A percentile compares a stretch with the other conserved stretches of the same genome.
phyloP scores from a whole-genome alignment of 345 rosid species.

The Iberis pinnata region DNA sequence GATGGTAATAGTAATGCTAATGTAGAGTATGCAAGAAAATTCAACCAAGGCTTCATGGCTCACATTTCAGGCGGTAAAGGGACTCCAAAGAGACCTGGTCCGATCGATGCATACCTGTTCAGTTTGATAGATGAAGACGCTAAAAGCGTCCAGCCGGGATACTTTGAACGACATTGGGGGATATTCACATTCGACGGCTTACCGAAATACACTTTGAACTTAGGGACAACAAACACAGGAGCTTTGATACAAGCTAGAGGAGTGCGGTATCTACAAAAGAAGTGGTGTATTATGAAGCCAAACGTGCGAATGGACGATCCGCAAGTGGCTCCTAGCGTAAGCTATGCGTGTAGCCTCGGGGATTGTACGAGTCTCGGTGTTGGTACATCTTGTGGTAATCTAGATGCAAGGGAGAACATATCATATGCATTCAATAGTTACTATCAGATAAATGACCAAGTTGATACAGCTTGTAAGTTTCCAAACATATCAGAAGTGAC shows the following conservation, averaged over 20 bases:
- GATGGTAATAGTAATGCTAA: slow-evolving; percentile 80
- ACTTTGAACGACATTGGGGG: slow-evolving; percentile 93
- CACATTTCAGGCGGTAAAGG: slow-evolving; percentile 72
- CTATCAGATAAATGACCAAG: slow-evolving; percentile 72
- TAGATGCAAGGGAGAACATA: slow-evolving; percentile 55
- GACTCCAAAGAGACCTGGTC: slow-evolving; percentile 71
- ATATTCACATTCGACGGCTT: slow-evolving; percentile 63
- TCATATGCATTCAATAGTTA: slow-evolving; percentile 91
- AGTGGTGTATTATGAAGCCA: slow-evolving; percentile 82
- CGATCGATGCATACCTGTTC: slow-evolving; percentile 70
- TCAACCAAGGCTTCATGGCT: slow-evolving; percentile 79
- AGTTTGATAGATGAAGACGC: slow-evolving; percentile 80
- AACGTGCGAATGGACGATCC: slow-evolving; percentile 61
- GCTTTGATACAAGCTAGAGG: slow-evolving; percentile 46
- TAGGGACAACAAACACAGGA: slow-evolving; percentile 75
- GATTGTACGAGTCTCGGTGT: slow-evolving; percentile 89
- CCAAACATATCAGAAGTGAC: slow-evolving; percentile 54
- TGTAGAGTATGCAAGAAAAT: slow-evolving; percentile 57
- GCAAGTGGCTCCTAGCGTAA: slow-evolving; percentile 52
- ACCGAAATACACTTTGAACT: slow-evolving; percentile 62
- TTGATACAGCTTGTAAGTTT: slow-evolving; percentile 70
- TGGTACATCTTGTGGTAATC: slow-evolving; percentile 67
- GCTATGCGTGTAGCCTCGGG: slow-evolving; percentile 68
- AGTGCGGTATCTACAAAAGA: slow-evolving; percentile 41
- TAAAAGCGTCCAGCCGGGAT: slow-evolving; percentile 77